Base-by-base conservation (phyloP, 331 rosid species). In the Erythrophleum ivorense region DNA sequence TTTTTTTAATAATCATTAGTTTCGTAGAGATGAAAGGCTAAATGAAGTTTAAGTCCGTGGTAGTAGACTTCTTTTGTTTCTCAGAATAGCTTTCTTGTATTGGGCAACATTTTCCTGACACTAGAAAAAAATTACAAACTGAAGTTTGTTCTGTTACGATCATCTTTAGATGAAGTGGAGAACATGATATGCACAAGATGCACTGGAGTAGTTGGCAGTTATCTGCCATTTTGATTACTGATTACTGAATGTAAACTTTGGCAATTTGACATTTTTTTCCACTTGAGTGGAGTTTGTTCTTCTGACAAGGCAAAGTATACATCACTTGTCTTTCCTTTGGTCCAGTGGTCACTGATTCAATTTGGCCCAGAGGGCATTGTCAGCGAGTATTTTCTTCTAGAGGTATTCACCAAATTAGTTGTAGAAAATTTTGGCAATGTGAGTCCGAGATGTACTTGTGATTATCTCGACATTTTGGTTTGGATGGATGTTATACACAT, bases 31-130 rank as follows among this genome's bases (percentile, higher is more conserved):
- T 29, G 46, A 52, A 76, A 46, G 34, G 36, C 16, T 34, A 31
- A 60, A 46, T 83, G 38, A 24, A 49, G 50, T 79, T 36, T 41
- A 82, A 83, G 34, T 76, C 86, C 81, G 21, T 77, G 77, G 45
- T 43, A 69, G 50, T 76, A 43, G 81, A n/a, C 77, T 69, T 70
- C 68, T 38, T 13, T 65, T 75, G 60, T 49, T 64, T 45, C 19
- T 68, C 33, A 43, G 2, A 46, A 10, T 77, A 59, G 66, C 50
- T 62, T 77, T 57, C 67, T 73, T 72, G 77, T 80, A 45, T 45
- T 9, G 73, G 57, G 63, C 48, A 59, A 45, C 73, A 80, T 76
- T 60, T 11, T 49, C 18, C 63, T 65, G 54, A 31, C 60, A 57
- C 48, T 2, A 7, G 16, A 13, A 5, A 0, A 60, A 49, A 5